These are phyloP conservation scores for Stylosanthes scabra DNA, from an alignment of 331 rosid species.

Conservation along the genomic window DNA sequence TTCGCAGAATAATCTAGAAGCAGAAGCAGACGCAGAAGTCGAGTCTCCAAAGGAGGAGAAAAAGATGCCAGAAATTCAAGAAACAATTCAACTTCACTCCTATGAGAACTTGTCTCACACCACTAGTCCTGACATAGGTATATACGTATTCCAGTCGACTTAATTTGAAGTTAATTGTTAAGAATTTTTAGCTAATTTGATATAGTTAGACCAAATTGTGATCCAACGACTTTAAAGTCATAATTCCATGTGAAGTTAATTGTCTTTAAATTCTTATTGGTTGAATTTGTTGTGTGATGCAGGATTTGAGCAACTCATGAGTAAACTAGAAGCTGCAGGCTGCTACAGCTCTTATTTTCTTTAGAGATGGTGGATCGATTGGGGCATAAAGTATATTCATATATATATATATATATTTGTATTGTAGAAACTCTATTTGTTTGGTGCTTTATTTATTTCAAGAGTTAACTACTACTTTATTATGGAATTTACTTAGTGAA, in stretches of 20 bases:
- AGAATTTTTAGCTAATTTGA: too few species aligned
- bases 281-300: slow-evolving; percentile 24
- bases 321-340: slow-evolving; percentile 46
- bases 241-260: not conserved
- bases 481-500: not conserved
- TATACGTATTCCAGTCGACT: too few species aligned
- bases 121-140: slow-evolving; percentile 52
- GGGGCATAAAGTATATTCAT: not conserved
- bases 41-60: slow-evolving; percentile 70
- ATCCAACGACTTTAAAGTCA: not conserved
- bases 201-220: too few species aligned
- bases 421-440: slow-evolving; percentile 21
- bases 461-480: slow-evolving; percentile 21
- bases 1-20: slow-evolving; percentile 39
- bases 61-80: slow-evolving; percentile 39
- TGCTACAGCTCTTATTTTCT: slow-evolving; percentile 46
- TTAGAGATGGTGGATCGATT: slow-evolving; percentile 36
- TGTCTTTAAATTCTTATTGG: not conserved
- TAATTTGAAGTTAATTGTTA: too few species aligned
- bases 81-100: slow-evolving; percentile 35
- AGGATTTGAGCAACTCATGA: slow-evolving; percentile 61
- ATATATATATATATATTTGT: not conserved
- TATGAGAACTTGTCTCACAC: slow-evolving; percentile 48
- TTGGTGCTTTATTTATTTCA: slow-evolving; percentile 13
- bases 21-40: slow-evolving; percentile 55